Evolutionary conservation across 2,329 filamentous ascomycete genomes (phyloP).

Genomic region (Emergomyces orientalis): DNA sequence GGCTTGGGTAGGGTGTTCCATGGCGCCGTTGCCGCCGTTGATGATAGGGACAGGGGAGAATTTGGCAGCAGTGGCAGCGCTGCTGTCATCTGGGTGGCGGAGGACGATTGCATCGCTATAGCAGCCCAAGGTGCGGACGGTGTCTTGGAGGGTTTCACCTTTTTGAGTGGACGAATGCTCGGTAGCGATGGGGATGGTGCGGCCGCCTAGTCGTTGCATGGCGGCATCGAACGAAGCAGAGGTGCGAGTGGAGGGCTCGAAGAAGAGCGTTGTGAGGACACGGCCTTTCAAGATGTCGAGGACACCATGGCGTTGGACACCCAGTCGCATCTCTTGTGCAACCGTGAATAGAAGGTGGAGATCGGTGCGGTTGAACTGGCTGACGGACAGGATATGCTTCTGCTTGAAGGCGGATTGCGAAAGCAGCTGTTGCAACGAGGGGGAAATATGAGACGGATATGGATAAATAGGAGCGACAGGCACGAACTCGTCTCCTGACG

Average conservation of each 20-base stretch:
- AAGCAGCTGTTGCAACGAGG: conserved; percentile 60
- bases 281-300: conserved; percentile 78
- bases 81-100: conserved; percentile 76
- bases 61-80: conserved; percentile 72
- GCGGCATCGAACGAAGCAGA: conserved; percentile 94
- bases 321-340: conserved; percentile 93
- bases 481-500: conserved; percentile 27
- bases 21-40: conserved; percentile 92
- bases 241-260: conserved; percentile 91
- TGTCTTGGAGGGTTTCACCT: conserved; percentile 89
- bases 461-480: conserved; percentile 28
- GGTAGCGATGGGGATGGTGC: conserved; percentile 72
- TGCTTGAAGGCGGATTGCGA: conserved; percentile 78
- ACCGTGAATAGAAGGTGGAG: conserved; percentile 92
- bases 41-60: conserved; percentile 87
- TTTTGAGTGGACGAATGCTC: conserved; percentile 83
- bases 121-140: conserved; percentile 83
- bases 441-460: conserved; percentile 46
- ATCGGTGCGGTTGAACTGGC: conserved; percentile 77
- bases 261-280: conserved; percentile 88
- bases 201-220: conserved; percentile 93
- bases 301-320: conserved; percentile 84
- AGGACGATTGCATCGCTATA: conserved; percentile 95
- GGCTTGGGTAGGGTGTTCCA: conserved; percentile 94
- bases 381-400: conserved; percentile 82